Percentiles rank a stretch among this genome's conserved stretches.
Evolutionary conservation across 2,329 filamentous ascomycete genomes (phyloP).

Genomic region (Ilyonectria sp.): DNA sequence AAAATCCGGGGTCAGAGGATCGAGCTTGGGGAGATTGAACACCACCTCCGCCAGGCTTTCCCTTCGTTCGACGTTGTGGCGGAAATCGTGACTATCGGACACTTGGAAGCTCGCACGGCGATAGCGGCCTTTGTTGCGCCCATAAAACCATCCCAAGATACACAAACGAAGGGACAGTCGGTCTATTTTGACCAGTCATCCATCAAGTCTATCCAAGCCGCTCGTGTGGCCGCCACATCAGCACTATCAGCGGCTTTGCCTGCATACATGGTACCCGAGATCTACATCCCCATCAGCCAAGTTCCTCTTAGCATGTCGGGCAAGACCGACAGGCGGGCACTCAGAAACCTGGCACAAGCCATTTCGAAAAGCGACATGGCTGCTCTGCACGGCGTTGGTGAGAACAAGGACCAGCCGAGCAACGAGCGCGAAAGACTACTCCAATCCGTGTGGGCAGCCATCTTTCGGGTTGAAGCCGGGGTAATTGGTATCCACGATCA

Average conservation of each 20-base stretch:
- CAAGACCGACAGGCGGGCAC: slow-evolving; percentile 37
- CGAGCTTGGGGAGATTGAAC: slow-evolving; percentile 31
- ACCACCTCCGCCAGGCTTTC: slow-evolving; percentile 23
- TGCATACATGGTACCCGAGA: slow-evolving; percentile 35
- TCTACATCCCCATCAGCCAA: slow-evolving; percentile 25
- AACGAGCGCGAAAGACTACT: slow-evolving; percentile 17
- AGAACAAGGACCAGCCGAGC: slow-evolving; percentile 3
- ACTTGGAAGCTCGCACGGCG: not conserved
- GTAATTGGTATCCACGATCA: slow-evolving; percentile 29
- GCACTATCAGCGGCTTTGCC: slow-evolving; percentile 16
- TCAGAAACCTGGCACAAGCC: slow-evolving; percentile 29
- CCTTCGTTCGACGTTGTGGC: slow-evolving; percentile 26
- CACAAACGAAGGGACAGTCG: not conserved
- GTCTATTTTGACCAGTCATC: slow-evolving; percentile 5
- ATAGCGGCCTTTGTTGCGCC: slow-evolving; percentile 10
- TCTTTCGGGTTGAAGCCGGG: slow-evolving; percentile 19
- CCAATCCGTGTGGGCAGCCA: slow-evolving; percentile 27
- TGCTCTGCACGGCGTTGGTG: slow-evolving; percentile 14
- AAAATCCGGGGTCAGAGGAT: slow-evolving; percentile 31
- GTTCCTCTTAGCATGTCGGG: slow-evolving; percentile 38
- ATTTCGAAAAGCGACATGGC: slow-evolving; percentile 5
- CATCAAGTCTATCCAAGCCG: slow-evolving; percentile 5
- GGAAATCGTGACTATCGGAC: slow-evolving; percentile 15
- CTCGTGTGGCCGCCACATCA: slow-evolving; percentile 7
- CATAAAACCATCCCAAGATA: not conserved